phyloP scores from a whole-genome alignment of 2,329 filamentous ascomycete species.

The Kalmusia sp. region DNA sequence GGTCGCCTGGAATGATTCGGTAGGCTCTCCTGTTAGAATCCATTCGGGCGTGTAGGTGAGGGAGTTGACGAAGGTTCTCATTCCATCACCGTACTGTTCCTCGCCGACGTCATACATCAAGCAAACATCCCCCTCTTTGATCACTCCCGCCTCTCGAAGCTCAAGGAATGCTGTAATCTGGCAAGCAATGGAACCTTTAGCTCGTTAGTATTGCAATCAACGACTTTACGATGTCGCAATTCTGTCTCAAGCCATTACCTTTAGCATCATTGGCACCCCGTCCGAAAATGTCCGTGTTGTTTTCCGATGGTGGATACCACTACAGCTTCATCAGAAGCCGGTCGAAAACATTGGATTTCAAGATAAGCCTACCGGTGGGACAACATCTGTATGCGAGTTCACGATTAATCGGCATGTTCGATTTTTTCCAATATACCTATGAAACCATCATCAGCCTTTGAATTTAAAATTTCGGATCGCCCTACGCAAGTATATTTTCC shows the following conservation, averaged over 20 bases:
- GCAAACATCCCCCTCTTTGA: slow-evolving; percentile 2
- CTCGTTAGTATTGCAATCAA: too few relatives aligned
- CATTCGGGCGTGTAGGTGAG: slow-evolving; percentile 4
- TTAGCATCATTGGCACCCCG: slow-evolving; percentile 7
- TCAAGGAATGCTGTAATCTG: slow-evolving; percentile 3
- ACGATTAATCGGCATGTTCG: slow-evolving; percentile 1
- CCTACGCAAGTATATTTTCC: not conserved
- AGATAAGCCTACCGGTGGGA: not conserved
- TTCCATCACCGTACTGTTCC: slow-evolving; percentile 5
- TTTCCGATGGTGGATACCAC: not conserved
- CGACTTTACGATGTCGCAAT: too few relatives aligned
- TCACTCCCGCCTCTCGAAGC: not conserved
- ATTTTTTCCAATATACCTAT: not conserved
- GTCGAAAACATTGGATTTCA: not conserved
- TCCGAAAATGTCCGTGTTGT: not conserved
- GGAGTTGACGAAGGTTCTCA: slow-evolving; percentile 2
- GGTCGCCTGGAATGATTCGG: slow-evolving; percentile 3
- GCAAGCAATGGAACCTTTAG: slow-evolving; percentile 3
- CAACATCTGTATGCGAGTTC: not conserved
- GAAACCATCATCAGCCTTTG: not conserved
- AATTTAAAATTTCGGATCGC: not conserved
- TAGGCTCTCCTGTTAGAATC: slow-evolving; percentile 5
- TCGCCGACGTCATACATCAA: slow-evolving; percentile 7
- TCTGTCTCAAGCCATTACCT: too few relatives aligned
- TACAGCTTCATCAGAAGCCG: not conserved